Percentiles rank a stretch among this genome's conserved stretches.
Conservation (phyloP, 2,329 filamentous ascomycete species). For the Diaporthe caulivora region DNA sequence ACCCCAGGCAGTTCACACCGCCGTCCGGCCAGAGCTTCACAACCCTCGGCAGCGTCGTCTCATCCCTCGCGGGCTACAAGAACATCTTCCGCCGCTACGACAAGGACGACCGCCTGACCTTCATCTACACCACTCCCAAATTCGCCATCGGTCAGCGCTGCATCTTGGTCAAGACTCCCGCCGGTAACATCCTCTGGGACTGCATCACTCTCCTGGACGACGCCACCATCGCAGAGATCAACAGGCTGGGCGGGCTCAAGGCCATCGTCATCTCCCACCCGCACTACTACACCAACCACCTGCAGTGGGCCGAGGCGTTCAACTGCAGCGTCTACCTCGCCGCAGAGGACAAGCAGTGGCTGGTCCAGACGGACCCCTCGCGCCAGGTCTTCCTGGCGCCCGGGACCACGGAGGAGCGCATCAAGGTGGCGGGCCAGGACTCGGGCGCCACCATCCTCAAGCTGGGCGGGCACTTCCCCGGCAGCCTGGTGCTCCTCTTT, state of each 20-base stretch:
- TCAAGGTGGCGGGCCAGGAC: conserved; percentile 46
- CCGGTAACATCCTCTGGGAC: conserved; percentile 85
- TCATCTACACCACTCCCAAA: conserved; percentile 65
- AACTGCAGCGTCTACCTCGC: conserved; percentile 77
- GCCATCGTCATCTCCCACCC: conserved; percentile 85
- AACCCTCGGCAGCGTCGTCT: conserved; percentile 62
- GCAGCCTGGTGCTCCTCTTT: conserved; percentile 76
- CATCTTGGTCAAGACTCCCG: conserved; percentile 73
- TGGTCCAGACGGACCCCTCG: conserved; percentile 57
- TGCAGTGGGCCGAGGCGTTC: conserved; percentile 79
- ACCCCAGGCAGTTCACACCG: conserved; percentile 78
- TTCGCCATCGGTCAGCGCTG: conserved; percentile 82
- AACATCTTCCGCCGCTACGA: conserved; percentile 67
- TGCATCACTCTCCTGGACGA: conserved; percentile 77
- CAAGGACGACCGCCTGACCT: conserved; percentile 58
- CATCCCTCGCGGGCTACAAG: conserved; percentile 51
- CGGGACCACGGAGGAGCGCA: conserved; percentile 52
- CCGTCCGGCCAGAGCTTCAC: conserved; percentile 75
- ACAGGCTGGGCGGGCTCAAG: conserved; percentile 71
- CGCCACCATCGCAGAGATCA: conserved; percentile 70
- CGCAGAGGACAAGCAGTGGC: conserved; percentile 75
- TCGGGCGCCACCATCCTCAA: conserved; percentile 73
- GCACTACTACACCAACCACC: conserved; percentile 84
- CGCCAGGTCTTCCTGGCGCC: conserved; percentile 61
- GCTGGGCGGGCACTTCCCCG: conserved; percentile 84